These are phyloP conservation scores for Fusarium nelsonii DNA, from an alignment of 2,329 filamentous ascomycete genomes.

Conservation along the genomic window DNA sequence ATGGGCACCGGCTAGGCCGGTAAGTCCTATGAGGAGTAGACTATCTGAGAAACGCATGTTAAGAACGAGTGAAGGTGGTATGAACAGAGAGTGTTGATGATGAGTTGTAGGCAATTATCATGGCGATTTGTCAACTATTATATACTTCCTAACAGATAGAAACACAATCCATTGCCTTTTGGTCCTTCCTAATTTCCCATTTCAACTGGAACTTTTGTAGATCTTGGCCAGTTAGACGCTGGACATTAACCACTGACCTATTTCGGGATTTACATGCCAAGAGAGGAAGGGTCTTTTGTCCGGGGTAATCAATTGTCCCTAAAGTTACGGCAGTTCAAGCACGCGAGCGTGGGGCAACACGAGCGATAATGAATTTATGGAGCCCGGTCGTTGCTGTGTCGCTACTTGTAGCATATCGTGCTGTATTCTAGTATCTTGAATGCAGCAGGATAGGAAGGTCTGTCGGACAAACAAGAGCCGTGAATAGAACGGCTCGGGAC, in stretches of 20 bases:
- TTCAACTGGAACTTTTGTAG: constrained; percentile 24
- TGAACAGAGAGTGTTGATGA: background rate
- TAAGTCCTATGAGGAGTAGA: constrained; percentile 51
- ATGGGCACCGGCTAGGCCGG: constrained; percentile 53
- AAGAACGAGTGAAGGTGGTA: background rate
- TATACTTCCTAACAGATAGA: background rate
- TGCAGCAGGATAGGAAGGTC: constrained; percentile 36
- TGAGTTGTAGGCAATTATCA: background rate
- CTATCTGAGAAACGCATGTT: constrained; percentile 50
- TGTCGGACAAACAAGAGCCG: constrained; percentile 2
- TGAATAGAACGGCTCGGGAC: constrained; percentile 29
- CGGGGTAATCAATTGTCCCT: background rate
- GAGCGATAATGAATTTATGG: background rate
- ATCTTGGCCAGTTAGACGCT: constrained; percentile 14
- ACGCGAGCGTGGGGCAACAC: constrained; percentile 6
- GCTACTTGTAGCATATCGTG: background rate
- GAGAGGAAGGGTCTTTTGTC: constrained; percentile 27
- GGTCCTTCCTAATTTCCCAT: constrained; percentile 19
- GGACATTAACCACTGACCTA: background rate
- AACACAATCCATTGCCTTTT: background rate
- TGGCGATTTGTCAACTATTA: background rate
- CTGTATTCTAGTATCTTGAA: background rate
- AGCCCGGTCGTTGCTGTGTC: background rate
- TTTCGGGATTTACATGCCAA: constrained; percentile 1
- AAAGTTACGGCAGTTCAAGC: background rate